Evolutionary conservation across 495 filamentous ascomycete genomes (phyloP), one percentile per base, ranked within the genome.

Genomic region (Penicillium flavigenum): DNA sequence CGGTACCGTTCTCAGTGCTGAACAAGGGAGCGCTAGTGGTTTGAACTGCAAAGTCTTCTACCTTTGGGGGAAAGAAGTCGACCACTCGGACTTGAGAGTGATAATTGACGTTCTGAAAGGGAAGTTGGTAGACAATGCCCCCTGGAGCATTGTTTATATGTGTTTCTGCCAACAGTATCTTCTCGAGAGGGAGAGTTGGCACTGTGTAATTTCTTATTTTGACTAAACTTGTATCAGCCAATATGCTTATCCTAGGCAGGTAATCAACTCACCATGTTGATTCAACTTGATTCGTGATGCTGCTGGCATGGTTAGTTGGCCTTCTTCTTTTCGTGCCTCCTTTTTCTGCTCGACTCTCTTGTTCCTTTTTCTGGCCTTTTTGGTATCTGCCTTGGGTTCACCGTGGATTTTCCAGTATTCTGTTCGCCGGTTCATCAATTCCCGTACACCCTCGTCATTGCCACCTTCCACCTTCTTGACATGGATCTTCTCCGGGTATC

Each of bases 31-130:
- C 67, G 80, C 42, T 82, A 70, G 17, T 65, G 65, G 10, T 63
- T 36, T 63, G 73, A 5, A 83, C 76, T 12, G 89, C 75, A 61
- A 97, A 98, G 55, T 96, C 84, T 58, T 86, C 83, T 10, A 98
- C 70, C 2, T 78, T 77, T 16, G 73, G 72, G 1, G 94, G 94
- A 32, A 79, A 84, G 72, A 91, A 97, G 67, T 96, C 90, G 16
- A 96, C 79, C 1, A 96, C 86, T 26, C 89, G 87, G 43, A 88
- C 87, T 32, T 72, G 69, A 16, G 82, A 75, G 16, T 77, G 81
- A 63, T 91, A 95, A 51, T 88, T 89, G 50, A 81, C 68, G 65
- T 91, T 91, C 42, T 86, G 79, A 63, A 96, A 96, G 1, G 91
- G 86, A 50, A 80, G 79, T 48, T 60, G 62, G 57, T 72, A 85